These are phyloP conservation scores for Barnettozyma vustinii DNA, from an alignment of 805 yeast species.

Conservation along the genomic window DNA sequence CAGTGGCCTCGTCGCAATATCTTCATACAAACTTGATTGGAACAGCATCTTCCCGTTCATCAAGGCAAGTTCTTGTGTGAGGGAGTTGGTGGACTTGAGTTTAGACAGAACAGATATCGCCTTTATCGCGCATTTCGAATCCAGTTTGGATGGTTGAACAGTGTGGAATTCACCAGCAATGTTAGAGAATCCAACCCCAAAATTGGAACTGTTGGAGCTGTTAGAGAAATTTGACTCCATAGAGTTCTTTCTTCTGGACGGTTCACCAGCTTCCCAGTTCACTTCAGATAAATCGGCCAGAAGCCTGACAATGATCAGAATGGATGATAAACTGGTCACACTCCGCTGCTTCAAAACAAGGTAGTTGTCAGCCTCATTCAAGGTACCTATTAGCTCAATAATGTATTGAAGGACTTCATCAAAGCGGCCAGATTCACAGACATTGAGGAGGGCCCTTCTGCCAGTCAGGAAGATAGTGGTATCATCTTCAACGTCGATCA, in stretches of 20 bases:
- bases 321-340: constrained; percentile 28
- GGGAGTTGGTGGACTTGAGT: constrained; percentile 28
- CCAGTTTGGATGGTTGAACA: constrained; percentile 28
- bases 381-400: constrained; percentile 21
- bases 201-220: constrained; percentile 18
- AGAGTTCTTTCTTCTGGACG: constrained; percentile 18
- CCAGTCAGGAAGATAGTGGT: constrained; percentile 28
- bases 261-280: constrained; percentile 33
- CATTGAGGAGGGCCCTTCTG: constrained; percentile 28
- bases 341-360: constrained; percentile 25
- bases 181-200: constrained; percentile 29
- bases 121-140: constrained; percentile 22
- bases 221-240: constrained; percentile 20
- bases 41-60: constrained; percentile 22
- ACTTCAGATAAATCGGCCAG: constrained; percentile 36
- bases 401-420: constrained; percentile 28
- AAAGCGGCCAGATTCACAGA: constrained; percentile 25
- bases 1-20: constrained; percentile 18
- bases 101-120: constrained; percentile 27
- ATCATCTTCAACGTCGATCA: constrained; percentile 34
- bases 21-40: constrained; percentile 17
- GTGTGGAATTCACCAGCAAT: constrained; percentile 30
- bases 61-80: constrained; percentile 28
- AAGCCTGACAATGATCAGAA: constrained; percentile 33
- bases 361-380: constrained; percentile 26